phyloP scores from a whole-genome alignment of 2,329 filamentous ascomycete species.

The Clonostachys rhizophaga region DNA sequence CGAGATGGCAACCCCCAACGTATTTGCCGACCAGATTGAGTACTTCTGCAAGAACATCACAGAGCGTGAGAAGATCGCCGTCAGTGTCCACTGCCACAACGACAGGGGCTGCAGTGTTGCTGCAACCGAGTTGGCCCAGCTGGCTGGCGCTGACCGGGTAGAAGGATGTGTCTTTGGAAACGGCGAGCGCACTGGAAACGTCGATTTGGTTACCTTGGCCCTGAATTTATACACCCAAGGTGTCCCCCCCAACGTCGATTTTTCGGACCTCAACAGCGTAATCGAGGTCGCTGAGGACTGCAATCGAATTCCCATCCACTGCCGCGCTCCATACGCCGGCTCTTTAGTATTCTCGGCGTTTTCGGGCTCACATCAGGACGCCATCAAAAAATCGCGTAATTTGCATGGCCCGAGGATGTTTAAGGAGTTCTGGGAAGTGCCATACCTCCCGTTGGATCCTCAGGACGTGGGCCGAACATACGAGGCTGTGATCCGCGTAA shows the following conservation, averaged over 20 bases:
- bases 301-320: slow-evolving; percentile 93
- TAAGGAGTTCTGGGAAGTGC: slow-evolving; percentile 75
- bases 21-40: slow-evolving; percentile 95
- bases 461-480: slow-evolving; percentile 94
- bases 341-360: slow-evolving; percentile 91
- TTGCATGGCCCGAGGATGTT: slow-evolving; percentile 42
- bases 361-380: slow-evolving; percentile 94
- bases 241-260: slow-evolving; percentile 79
- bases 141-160: slow-evolving; percentile 92
- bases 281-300: slow-evolving; percentile 88
- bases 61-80: slow-evolving; percentile 80
- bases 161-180: slow-evolving; percentile 38
- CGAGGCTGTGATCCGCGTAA: slow-evolving; percentile 96
- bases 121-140: slow-evolving; percentile 87
- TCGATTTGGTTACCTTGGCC: slow-evolving; percentile 87
- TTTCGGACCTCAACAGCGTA: slow-evolving; percentile 80
- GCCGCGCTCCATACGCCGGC: slow-evolving; percentile 84
- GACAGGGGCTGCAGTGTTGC: slow-evolving; percentile 88
- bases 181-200: slow-evolving; percentile 92
- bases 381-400: slow-evolving; percentile 87
- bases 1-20: slow-evolving; percentile 87
- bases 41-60: slow-evolving; percentile 86
- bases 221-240: slow-evolving; percentile 96
- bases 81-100: slow-evolving; percentile 92
- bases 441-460: slow-evolving; percentile 90